These are phyloP conservation scores for Backusella tuberculispora DNA, from an alignment of 192 early-diverging fungal species.

Conservation along the genomic window DNA sequence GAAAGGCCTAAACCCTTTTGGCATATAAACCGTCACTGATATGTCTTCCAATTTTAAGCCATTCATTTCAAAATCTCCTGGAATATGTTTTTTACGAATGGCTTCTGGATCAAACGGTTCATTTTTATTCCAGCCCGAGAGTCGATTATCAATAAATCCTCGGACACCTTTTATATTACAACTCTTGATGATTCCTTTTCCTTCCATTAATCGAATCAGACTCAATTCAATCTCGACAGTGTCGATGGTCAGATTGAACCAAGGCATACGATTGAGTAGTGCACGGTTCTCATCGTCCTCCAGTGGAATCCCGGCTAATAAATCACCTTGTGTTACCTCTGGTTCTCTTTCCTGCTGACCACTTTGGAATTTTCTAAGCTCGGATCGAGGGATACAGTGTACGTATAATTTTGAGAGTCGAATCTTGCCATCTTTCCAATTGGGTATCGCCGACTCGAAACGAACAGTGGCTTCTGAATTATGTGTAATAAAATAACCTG, in stretches of 20 bases:
- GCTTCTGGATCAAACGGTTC: slow-evolving; percentile 63
- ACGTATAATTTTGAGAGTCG: slow-evolving; percentile 80
- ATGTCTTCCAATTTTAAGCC: slow-evolving; percentile 83
- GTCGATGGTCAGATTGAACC: slow-evolving; percentile 82
- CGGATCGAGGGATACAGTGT: slow-evolving; percentile 45
- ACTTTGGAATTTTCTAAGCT: slow-evolving; percentile 35
- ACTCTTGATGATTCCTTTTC: slow-evolving; percentile 80
- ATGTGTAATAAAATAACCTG: slow-evolving; percentile 77
- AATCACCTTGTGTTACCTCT: slow-evolving; percentile 22
- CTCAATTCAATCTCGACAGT: slow-evolving; percentile 87
- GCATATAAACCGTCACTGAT: slow-evolving; percentile 82
- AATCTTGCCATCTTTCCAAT: slow-evolving; percentile 90
- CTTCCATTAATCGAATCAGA: slow-evolving; percentile 88
- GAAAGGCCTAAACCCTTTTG: slow-evolving; percentile 83
- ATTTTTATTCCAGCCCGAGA: slow-evolving; percentile 75
- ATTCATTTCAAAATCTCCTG: slow-evolving; percentile 86
- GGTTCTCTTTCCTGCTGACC: neutral
- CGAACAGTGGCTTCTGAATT: slow-evolving; percentile 80
- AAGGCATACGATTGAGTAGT: slow-evolving; percentile 36
- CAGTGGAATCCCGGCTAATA: slow-evolving; percentile 29
- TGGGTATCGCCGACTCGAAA: slow-evolving; percentile 92
- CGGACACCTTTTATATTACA: slow-evolving; percentile 85
- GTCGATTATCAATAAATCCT: slow-evolving; percentile 84
- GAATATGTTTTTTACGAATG: slow-evolving; percentile 60
- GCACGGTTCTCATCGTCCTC: slow-evolving; percentile 37